Percentiles rank a stretch among this genome's conserved stretches.
phyloP scores from a whole-genome alignment of 768 basidiomycete genomes.

The Lentinula boryana region DNA sequence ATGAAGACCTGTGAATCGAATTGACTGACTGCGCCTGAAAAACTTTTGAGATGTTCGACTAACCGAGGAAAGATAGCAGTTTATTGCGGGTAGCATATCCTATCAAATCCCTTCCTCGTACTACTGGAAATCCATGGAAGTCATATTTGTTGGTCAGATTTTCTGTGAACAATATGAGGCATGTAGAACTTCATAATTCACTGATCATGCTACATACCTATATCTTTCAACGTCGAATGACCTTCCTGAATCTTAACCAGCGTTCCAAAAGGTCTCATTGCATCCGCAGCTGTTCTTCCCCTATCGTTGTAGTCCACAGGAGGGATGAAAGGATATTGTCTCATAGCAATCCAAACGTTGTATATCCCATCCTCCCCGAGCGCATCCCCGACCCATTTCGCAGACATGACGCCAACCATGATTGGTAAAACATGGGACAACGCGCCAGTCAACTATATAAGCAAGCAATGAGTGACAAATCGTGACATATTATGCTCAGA shows the following conservation, averaged over 20 bases:
- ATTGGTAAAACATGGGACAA: constrained; percentile 78
- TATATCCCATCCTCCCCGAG: constrained; percentile 67
- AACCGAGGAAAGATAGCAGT: constrained; percentile 34
- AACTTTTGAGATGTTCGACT: neutral
- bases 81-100: constrained; percentile 60
- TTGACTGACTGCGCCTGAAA: neutral
- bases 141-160: constrained; percentile 34
- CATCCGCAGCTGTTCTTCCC: constrained; percentile 53
- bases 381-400: constrained; percentile 75
- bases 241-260: constrained; percentile 51
- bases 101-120: constrained; percentile 42
- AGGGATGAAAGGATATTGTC: constrained; percentile 66
- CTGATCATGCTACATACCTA: constrained; percentile 27
- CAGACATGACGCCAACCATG: constrained; percentile 73
- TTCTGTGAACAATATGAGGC: constrained; percentile 18
- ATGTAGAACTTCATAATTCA: too few relatives aligned
- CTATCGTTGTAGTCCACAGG: constrained; percentile 59
- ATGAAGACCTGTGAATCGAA: constrained; percentile 17
- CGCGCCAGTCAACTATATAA: constrained; percentile 61
- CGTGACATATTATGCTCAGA: neutral
- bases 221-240: constrained; percentile 37
- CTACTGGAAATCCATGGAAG: constrained; percentile 64
- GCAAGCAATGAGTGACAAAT: neutral
- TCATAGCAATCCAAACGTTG: constrained; percentile 66
- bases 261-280: constrained; percentile 50